Base-by-base conservation (phyloP, 2,329 filamentous ascomycete genomes). In the Calonectria multiphialidica region DNA sequence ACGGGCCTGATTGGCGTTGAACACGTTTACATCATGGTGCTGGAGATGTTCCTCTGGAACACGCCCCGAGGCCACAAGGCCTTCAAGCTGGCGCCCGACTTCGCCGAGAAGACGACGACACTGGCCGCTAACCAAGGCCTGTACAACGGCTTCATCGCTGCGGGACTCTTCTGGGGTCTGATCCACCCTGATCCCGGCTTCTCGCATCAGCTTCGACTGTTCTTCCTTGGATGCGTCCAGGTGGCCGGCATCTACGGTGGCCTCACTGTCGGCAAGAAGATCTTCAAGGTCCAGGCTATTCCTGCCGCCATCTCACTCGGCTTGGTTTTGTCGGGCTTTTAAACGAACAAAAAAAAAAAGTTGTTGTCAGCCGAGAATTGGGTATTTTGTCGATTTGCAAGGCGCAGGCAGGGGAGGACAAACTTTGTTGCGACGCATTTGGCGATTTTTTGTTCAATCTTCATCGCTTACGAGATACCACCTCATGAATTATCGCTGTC, bases 81-180 rank as follows among this genome's bases (percentile, higher is more conserved):
- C 2, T 89, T 89, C 79, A 78, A 79, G 35, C 81, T 88, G 42
- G 84, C 81, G 0, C 76, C 84, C n/a, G 84, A 87, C 6, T 87
- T 87, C 68, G 87, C 87, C 7, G 78, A 84, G 45, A 76, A 87
- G 78, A 87, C 86, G 4, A 84, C 83, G 72, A 75, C 81, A 5
- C 80, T 89, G 42, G 87, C 86, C 57, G 86, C 86, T 65, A 89
- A 89, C 78, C 87, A 89, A 76, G 87, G 87, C 23, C 81, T 89
- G 7, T 89, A 89, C 81, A 89, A 89, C 76, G 87, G 87, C 49
- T 88, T 89, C 67, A 81, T 89, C n/a, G 84, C 87, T 3, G 87
- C 87, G 1, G 87, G 87, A 0, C 78, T 89, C 2, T 70, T 81
- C 30, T 89, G 87, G 87, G 83, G 84, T 3, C 73, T 88, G n/a